phyloP scores from a whole-genome alignment of 2,329 filamentous ascomycete genomes.

The Exophiala sp. region DNA sequence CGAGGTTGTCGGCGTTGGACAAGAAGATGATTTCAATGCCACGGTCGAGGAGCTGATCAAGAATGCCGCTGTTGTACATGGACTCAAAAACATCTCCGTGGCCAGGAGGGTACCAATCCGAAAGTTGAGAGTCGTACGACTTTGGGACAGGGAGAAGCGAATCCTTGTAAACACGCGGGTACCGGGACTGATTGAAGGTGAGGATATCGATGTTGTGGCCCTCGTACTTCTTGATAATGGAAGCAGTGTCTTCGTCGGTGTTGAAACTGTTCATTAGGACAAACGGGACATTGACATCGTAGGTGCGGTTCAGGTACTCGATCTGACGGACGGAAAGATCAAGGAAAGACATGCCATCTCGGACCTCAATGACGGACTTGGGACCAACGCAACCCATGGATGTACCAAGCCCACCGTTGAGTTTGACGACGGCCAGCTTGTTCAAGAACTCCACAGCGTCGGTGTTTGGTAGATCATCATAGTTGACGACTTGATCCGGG shows the following conservation, averaged over 20 bases:
- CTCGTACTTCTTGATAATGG: constrained; percentile 99
- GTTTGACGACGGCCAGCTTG: constrained; percentile 97
- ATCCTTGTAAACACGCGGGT: constrained; percentile 97
- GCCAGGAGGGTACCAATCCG: constrained; percentile 97
- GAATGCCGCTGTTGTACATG: constrained; percentile 96
- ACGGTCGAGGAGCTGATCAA: constrained; percentile 90
- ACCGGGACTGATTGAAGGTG: constrained; percentile 99
- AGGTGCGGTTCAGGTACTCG: constrained; percentile 97
- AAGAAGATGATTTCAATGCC: constrained; percentile 98
- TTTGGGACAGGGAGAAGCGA: constrained; percentile 94
- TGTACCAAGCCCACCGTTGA: constrained; percentile 97
- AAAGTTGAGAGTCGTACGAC: constrained; percentile 75
- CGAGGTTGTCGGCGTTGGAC: constrained; percentile 98
- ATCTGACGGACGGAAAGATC: constrained; percentile 98
- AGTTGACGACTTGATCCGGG: constrained; percentile 88
- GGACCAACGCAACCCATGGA: constrained; percentile 99
- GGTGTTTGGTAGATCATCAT: constrained; percentile 79
- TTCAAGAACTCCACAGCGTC: constrained; percentile 90
- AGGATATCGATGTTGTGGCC: constrained; percentile 99
- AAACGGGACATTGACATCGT: constrained; percentile 94
- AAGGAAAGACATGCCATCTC: constrained; percentile 99
- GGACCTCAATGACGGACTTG: constrained; percentile 99
- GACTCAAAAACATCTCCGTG: constrained; percentile 99
- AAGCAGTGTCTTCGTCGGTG: constrained; percentile 94
- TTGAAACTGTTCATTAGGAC: constrained; percentile 99